A percentile compares a stretch with the other conserved stretches of the same genome.
phyloP scores from a whole-genome alignment of 495 filamentous ascomycete species.

The Penicillium soppii region DNA sequence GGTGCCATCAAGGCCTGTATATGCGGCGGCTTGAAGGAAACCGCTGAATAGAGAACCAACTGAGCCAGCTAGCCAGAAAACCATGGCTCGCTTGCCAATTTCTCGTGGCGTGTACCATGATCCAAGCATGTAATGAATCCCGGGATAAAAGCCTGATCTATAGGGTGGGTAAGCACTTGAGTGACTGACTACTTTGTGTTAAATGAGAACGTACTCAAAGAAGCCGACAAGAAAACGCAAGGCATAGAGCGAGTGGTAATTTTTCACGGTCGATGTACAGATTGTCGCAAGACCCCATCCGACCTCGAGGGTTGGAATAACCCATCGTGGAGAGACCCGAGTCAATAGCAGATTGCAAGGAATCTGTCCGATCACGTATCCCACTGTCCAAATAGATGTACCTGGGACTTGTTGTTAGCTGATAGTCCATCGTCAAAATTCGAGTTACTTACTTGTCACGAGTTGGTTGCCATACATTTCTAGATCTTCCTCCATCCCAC shows the following conservation, averaged over 20 bases:
- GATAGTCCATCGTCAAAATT: neutral
- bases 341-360: constrained; percentile 55
- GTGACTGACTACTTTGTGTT: neutral
- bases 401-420: constrained; percentile 37
- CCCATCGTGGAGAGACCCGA: constrained; percentile 41
- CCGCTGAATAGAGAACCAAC: constrained; percentile 52
- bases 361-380: constrained; percentile 57
- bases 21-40: constrained; percentile 53
- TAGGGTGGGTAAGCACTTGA: neutral
- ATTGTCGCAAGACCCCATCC: constrained; percentile 49
- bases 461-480: constrained; percentile 20
- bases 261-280: constrained; percentile 38
- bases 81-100: constrained; percentile 52
- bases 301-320: constrained; percentile 40
- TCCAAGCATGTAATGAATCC: constrained; percentile 33
- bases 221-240: constrained; percentile 53
- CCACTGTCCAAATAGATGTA: constrained; percentile 54
- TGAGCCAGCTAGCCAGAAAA: constrained; percentile 50
- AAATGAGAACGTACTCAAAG: constrained; percentile 19
- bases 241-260: constrained; percentile 44
- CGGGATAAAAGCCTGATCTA: constrained; percentile 37
- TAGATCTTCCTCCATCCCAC: constrained; percentile 43
- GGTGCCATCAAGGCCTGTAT: constrained; percentile 41
- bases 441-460: constrained; percentile 10
- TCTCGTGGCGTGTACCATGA: constrained; percentile 49